Base-by-base conservation (phyloP, 106 monocot genomes). In the Dendrobium officinale region DNA sequence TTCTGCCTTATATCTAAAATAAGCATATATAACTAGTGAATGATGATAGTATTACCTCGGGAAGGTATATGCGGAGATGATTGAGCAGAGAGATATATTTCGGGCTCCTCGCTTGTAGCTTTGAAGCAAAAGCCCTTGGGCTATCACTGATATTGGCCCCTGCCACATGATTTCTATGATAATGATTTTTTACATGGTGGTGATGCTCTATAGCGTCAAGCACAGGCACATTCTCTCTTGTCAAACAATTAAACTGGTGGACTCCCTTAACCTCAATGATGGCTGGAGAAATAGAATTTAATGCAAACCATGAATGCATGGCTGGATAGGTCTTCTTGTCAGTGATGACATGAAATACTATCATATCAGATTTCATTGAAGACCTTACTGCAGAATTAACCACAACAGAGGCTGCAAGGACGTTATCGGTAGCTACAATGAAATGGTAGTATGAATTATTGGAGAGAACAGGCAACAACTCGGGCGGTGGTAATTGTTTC, bases 241-340 rank as follows among this genome's bases (percentile, higher is more conserved):
- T 93, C 80, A 93, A 86, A 91, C 91, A 96, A 45, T 91, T 90
- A 86, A 96, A 96, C 77, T 96, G 93, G 79, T 92, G 91, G 79
- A 93, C 90, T 20, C 93, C 81, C 88, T 93, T 96, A 77, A 93
- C 96, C 80, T 96, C 96, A 79, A 96, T 81, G 80, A 93, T 90
- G 27, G 93, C 89, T 19, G 93, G 88, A 42, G 82, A 79, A 73
- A 85, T 43, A 81, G 90, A 82, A 80, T 96, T 91, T 61, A 96
- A 84, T 67, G 93, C 96, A 89, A 96, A 96, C 93, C 93, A 96
- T 75, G 93, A 96, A 82, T 93, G 96, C 96, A 96, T 93, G 20
- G 84, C 93, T 17, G 93, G 91, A 87, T 93, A 93, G 37, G 96
- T 96, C 80, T 92, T 96, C 84, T 93, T 93, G 76, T 96, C 96